phyloP scores from a whole-genome alignment of 495 filamentous ascomycete species.

The Lineolata rhizophorae region DNA sequence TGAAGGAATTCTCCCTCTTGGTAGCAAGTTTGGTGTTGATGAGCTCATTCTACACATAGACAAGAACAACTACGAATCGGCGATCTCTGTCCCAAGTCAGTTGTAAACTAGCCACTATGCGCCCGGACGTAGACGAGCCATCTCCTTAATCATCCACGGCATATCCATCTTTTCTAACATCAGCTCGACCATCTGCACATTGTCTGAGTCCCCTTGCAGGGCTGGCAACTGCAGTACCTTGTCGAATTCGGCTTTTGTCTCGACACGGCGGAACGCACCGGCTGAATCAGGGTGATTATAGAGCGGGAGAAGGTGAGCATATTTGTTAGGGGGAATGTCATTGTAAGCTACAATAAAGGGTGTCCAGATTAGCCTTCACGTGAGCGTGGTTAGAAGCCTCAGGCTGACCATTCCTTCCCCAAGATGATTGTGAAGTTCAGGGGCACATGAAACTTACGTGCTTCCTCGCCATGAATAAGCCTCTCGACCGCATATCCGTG shows the following conservation, averaged over 20 bases:
- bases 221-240: constrained; percentile 8
- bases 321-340: constrained; percentile 17
- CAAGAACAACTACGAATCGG: no score
- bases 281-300: constrained; percentile 12
- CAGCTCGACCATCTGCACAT: constrained; percentile 16
- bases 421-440: not conserved
- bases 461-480: constrained; percentile 17
- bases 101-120: no score
- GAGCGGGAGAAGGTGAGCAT: constrained; percentile 16
- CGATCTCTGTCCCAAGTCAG: no score
- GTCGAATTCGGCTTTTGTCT: constrained; percentile 16
- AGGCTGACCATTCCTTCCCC: not conserved
- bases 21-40: no score
- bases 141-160: no score
- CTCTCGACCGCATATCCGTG: constrained; percentile 21
- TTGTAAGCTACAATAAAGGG: constrained; percentile 20
- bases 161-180: constrained; percentile 17
- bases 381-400: not conserved
- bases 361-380: no score
- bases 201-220: constrained; percentile 8
- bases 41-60: no score
- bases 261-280: constrained; percentile 13
- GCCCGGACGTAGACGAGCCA: no score
- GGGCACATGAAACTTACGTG: constrained; percentile 4
- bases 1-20: no score